These are phyloP conservation scores for Populus deltoides DNA, from an alignment of 345 rosid species.

Conservation along the genomic window DNA sequence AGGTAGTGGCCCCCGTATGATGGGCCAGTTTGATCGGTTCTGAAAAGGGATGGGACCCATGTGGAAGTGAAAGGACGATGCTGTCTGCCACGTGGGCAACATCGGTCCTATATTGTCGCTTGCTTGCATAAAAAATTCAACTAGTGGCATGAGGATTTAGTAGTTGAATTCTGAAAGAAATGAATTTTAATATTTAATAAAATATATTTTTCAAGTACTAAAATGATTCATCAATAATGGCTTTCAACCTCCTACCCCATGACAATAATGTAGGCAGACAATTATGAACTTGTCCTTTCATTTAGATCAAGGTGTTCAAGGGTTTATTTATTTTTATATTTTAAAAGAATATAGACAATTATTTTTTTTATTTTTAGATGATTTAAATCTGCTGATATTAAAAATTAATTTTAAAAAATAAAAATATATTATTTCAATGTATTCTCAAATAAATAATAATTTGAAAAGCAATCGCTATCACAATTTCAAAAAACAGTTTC, in stretches of 20 bases:
- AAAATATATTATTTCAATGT: no score
- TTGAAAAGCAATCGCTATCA: accelerated
- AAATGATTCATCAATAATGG: background rate
- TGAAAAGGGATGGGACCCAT: background rate
- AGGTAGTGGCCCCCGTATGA: background rate
- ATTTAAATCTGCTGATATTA: accelerated
- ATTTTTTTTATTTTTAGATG: no score
- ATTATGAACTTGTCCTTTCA: background rate
- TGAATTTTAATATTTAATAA: background rate
- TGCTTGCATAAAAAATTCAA: background rate
- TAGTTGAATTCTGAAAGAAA: background rate
- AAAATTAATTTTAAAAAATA: no score
- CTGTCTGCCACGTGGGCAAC: background rate
- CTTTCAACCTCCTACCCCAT: background rate
- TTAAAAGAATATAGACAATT: no score
- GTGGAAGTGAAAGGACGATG: background rate
- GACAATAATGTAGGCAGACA: background rate
- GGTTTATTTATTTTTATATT: no score
- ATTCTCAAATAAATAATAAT: no score
- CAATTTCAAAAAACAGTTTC: accelerated
- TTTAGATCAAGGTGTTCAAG: no score
- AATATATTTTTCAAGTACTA: background rate
- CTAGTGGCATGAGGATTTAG: background rate
- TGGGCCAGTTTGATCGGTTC: background rate
- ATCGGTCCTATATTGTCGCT: background rate